Percentiles rank a stretch among this genome's conserved stretches.
phyloP scores from a whole-genome alignment of 1,284 basidiomycete species.

The Exobasidium rhododendri region DNA sequence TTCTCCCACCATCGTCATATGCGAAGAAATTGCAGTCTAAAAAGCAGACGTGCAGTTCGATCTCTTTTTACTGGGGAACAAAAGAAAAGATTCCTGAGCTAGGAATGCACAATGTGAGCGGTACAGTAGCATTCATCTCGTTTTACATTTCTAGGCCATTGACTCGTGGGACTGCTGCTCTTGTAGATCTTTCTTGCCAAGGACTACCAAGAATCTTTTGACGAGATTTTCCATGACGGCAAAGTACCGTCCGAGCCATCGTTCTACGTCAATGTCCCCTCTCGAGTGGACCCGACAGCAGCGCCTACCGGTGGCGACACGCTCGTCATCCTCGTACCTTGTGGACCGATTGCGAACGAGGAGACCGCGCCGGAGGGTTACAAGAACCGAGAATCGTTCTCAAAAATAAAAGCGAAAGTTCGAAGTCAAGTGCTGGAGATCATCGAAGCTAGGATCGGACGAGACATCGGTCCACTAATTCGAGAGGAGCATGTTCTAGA shows the following conservation, averaged over 20 bases:
- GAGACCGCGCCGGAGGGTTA: constrained; percentile 25
- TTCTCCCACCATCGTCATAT: constrained; percentile 56
- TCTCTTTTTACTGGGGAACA: constrained; percentile 62
- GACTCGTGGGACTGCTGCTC: too few species aligned
- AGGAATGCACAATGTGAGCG: constrained; percentile 57
- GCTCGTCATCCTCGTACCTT: constrained; percentile 56
- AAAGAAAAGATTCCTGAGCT: constrained; percentile 56
- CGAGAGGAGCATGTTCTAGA: constrained; percentile 44
- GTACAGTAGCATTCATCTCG: not conserved
- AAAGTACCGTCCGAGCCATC: constrained; percentile 60
- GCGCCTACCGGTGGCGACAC: constrained; percentile 56
- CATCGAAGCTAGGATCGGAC: constrained; percentile 41
- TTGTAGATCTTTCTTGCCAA: constrained; percentile 54
- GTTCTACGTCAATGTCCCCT: constrained; percentile 62
- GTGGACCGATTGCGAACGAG: constrained; percentile 49
- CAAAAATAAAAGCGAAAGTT: constrained; percentile 23
- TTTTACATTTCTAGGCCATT: not conserved
- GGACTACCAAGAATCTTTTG: constrained; percentile 59
- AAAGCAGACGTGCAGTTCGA: constrained; percentile 59
- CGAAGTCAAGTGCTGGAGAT: constrained; percentile 41
- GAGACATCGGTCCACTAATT: constrained; percentile 39
- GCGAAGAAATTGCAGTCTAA: constrained; percentile 41
- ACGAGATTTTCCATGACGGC: constrained; percentile 60
- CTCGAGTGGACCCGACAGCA: constrained; percentile 54
- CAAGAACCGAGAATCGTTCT: constrained; percentile 30